Evolutionary conservation across 495 filamentous ascomycete genomes (phyloP).

Genomic region (Xylaria palmicola): DNA sequence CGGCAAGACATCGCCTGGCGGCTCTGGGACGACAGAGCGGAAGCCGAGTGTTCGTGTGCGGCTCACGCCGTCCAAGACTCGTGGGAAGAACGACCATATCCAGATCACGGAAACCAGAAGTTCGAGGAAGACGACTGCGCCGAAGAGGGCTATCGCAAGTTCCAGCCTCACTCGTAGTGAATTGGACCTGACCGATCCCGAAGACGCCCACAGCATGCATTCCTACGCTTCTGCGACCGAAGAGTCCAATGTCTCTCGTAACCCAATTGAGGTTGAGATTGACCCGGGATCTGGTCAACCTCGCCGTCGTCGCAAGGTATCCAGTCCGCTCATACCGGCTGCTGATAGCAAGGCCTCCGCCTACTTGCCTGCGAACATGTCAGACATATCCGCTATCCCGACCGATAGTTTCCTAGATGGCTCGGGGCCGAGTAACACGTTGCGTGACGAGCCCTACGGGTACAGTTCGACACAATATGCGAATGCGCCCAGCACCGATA

Average conservation of each 20-base stretch:
- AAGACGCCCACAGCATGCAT: conserved; percentile 50
- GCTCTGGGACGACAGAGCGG: conserved; percentile 38
- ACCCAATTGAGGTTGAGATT: conserved; percentile 85
- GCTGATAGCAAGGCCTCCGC: conserved; percentile 55
- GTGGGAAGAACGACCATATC: conserved; percentile 66
- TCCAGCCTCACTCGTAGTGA: conserved; percentile 56
- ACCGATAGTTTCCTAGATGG: conserved; percentile 87
- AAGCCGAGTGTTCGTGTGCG: conserved; percentile 93
- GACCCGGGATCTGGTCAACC: conserved; percentile 41
- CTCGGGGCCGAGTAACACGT: conserved; percentile 37
- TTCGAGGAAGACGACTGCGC: conserved; percentile 53
- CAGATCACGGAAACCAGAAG: conserved; percentile 75
- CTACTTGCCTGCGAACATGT: conserved; percentile 59
- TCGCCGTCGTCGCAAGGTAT: conserved; percentile 46
- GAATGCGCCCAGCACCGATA: conserved; percentile 50
- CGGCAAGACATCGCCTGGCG: conserved; percentile 60
- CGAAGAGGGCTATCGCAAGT: conserved; percentile 60
- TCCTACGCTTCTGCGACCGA: conserved; percentile 75
- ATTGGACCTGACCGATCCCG: conserved; percentile 39
- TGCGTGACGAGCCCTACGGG: conserved; percentile 36
- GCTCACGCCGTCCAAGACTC: conserved; percentile 73
- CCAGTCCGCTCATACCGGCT: conserved; percentile 54
- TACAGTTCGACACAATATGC: conserved; percentile 22
- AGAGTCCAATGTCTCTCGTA: conserved; percentile 68
- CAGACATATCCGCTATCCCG: conserved; percentile 89